Evolutionary conservation across 768 basidiomycete genomes (phyloP), one percentile per base, ranked within the genome.

Genomic region (Mycena galericulata): DNA sequence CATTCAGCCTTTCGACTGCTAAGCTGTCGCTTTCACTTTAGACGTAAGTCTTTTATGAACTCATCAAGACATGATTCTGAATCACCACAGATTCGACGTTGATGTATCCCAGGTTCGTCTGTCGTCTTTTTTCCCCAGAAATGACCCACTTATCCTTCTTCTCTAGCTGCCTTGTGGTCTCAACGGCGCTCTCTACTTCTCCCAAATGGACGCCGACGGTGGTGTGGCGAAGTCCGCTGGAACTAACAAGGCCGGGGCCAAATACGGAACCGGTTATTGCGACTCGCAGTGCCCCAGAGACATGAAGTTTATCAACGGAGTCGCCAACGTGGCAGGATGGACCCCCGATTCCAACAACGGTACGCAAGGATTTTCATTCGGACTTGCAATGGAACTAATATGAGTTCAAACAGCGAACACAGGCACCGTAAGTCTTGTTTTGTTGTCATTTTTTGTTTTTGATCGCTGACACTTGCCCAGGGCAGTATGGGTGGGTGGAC

Each of bases 231-330:
- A 81, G 72, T 86, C 78, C 8, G 46, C 41, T 79, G 72, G 86
- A 36, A 78, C 70, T 80, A 89, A 89, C 84, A 85, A 57, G 38
- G 88, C 88, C 26, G 83, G 83, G 30, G 81, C 82, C 55, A 79
- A 87, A 75, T 90, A 84, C 78, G 88, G 88, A 60, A 88, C 87
- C n/a, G 89, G 89, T 17, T 90, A 90, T 78, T 89, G 89, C 76
- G 88, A 90, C 75, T 84, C 88, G 20, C 88, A 90, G 77, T 90
- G 88, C 79, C 89, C 88, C 14, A 77, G 80, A 40, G 88, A 89
- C 72, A 81, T 89, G 77, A 89, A 90, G 77, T 89, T 89, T 77
- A 88, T 90, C 76, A 83, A 86, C 76, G 89, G 89, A 18, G 62
- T 64, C 7, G 68, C 72, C 24, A 72, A 68, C 64, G 27, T 36